Conservation (phyloP, 2,329 filamentous ascomycete species). For the Sordariomycetes sp. region DNA sequence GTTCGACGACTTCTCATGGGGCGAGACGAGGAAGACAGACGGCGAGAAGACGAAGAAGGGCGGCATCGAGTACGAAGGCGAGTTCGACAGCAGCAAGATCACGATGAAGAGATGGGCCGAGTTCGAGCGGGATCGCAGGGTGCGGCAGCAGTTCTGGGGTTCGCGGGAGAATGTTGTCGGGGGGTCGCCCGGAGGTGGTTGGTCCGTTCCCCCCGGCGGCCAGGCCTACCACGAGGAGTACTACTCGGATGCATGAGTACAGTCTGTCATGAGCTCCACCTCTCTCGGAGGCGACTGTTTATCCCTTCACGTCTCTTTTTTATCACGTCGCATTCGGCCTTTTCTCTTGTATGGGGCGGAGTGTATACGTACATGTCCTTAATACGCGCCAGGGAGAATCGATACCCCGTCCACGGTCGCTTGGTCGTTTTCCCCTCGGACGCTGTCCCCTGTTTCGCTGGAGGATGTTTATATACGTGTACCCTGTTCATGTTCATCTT, state of each 20-base stretch:
- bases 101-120: slow-evolving; percentile 99
- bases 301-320: neutral
- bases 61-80: slow-evolving; percentile 79
- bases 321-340: neutral
- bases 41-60: slow-evolving; percentile 84
- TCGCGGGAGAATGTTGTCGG: slow-evolving; percentile 39
- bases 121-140: slow-evolving; percentile 64
- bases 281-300: neutral
- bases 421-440: neutral
- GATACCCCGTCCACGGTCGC: neutral
- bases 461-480: neutral
- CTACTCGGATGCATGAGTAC: slow-evolving; percentile 37
- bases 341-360: neutral
- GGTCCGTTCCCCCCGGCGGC: slow-evolving; percentile 19
- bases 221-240: slow-evolving; percentile 45
- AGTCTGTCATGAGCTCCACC: neutral
- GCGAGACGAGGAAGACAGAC: slow-evolving; percentile 90
- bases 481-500: neutral
- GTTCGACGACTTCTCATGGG: slow-evolving; percentile 99
- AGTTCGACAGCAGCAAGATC: slow-evolving; percentile 97
- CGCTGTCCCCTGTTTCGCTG: neutral
- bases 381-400: neutral
- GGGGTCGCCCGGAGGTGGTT: slow-evolving; percentile 28
- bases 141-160: slow-evolving; percentile 39
- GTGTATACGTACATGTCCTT: neutral